Conservation (phyloP, 1,284 basidiomycete genomes). For the Pseudozyma sp. region DNA sequence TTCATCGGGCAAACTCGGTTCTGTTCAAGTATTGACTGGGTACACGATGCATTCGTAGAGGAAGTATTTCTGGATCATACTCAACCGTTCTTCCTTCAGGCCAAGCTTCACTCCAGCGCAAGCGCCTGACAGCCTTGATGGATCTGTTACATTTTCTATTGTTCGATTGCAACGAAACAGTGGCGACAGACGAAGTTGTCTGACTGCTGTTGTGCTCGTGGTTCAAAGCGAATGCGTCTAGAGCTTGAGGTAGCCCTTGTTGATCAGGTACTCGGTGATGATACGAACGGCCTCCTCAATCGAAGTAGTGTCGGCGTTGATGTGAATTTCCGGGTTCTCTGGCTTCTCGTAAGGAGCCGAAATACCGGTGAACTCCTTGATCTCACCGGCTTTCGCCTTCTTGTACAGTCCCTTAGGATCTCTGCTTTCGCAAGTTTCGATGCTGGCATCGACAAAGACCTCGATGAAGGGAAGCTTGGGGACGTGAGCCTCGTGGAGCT, state of each 20-base stretch:
- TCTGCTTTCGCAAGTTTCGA: constrained; percentile 86
- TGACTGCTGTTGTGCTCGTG: background rate
- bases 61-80: too few relatives aligned
- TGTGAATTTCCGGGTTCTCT: constrained; percentile 86
- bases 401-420: constrained; percentile 99
- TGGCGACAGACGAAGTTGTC: background rate
- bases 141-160: background rate
- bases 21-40: too few relatives aligned
- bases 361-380: constrained; percentile 98
- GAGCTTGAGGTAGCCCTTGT: constrained; percentile 70
- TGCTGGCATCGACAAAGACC: constrained; percentile 92
- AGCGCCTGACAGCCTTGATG: background rate
- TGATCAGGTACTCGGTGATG: constrained; percentile 84
- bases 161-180: background rate
- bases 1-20: too few relatives aligned
- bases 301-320: constrained; percentile 84
- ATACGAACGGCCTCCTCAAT: constrained; percentile 83
- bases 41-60: too few relatives aligned
- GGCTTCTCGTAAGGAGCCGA: constrained; percentile 97
- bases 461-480: constrained; percentile 83
- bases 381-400: constrained; percentile 94
- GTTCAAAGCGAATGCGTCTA: background rate
- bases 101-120: too few relatives aligned
- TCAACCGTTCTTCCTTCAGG: too few relatives aligned
- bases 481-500: constrained; percentile 77